Evolutionary conservation across 805 yeast species (phyloP).

Genomic region (Kregervanrija delftensis): DNA sequence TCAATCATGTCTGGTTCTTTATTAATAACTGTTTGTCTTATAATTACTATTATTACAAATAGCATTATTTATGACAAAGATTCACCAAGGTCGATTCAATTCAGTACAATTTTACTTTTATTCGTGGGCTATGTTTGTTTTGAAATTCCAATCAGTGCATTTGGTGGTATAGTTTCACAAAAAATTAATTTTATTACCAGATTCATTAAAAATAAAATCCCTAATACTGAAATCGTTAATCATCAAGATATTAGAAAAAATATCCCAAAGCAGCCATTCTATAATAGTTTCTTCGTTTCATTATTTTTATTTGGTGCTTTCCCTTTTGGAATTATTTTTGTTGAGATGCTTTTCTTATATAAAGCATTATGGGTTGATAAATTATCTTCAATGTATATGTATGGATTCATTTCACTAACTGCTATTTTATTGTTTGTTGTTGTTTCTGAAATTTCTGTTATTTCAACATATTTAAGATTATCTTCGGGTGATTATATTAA

Average conservation of each 20-base stretch:
- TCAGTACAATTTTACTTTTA: constrained; percentile 61
- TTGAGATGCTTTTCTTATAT: constrained; percentile 66
- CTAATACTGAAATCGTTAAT: constrained; percentile 4
- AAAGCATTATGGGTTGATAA: constrained; percentile 77
- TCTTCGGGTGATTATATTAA: constrained; percentile 40
- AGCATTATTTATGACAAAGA: constrained; percentile 69
- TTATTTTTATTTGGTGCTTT: constrained; percentile 55
- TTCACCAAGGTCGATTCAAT: constrained; percentile 71
- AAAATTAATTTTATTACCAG: constrained; percentile 18
- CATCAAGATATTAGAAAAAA: constrained; percentile 7
- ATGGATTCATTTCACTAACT: constrained; percentile 67
- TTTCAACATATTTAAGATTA: constrained; percentile 60
- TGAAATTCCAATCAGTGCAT: constrained; percentile 67
- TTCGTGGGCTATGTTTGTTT: constrained; percentile 53
- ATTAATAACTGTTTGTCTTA: constrained; percentile 41
- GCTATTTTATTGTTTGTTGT: constrained; percentile 52
- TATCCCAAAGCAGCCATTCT: constrained; percentile 32
- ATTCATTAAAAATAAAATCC: constrained; percentile 8
- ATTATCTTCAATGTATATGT: constrained; percentile 62
- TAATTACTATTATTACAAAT: constrained; percentile 50
- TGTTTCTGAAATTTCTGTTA: constrained; percentile 63
- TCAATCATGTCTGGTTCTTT: constrained; percentile 43
- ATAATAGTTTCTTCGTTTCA: constrained; percentile 26
- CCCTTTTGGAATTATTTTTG: constrained; percentile 77
- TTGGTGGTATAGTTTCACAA: constrained; percentile 55